Evolutionary conservation across 2,329 filamentous ascomycete species (phyloP).

Genomic region (Alternaria sp.): DNA sequence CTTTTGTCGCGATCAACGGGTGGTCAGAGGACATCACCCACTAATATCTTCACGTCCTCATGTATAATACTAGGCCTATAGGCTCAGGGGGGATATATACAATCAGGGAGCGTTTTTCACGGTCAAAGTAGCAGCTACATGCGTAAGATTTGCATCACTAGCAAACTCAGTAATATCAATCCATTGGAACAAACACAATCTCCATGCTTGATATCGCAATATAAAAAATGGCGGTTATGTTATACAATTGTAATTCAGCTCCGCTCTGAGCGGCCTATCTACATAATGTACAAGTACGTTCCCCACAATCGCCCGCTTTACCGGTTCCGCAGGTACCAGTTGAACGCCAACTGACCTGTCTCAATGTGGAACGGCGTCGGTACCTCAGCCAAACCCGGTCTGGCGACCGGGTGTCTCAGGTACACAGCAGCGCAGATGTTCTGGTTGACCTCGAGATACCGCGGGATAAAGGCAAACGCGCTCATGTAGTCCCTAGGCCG

Average conservation of each 20-base stretch:
- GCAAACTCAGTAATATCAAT: background rate
- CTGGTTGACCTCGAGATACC: constrained; percentile 97
- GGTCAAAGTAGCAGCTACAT: background rate
- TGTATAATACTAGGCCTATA: constrained; percentile 8
- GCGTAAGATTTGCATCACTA: background rate
- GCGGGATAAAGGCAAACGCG: constrained; percentile 92
- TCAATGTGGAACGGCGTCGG: constrained; percentile 80
- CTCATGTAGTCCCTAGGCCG: constrained; percentile 84
- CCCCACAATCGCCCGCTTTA: constrained; percentile 54
- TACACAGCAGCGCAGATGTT: constrained; percentile 97
- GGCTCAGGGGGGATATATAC: background rate
- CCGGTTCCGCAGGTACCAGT: constrained; percentile 89
- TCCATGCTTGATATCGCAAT: background rate
- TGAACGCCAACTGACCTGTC: constrained; percentile 83
- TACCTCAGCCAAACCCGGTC: constrained; percentile 75
- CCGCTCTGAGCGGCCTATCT: background rate
- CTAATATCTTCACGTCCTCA: constrained; percentile 17
- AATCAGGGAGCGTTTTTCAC: background rate
- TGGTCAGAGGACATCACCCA: constrained; percentile 14
- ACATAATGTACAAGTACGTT: constrained; percentile 18
- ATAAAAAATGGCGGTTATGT: background rate
- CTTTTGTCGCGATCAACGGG: background rate
- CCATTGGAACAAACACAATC: background rate
- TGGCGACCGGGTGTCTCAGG: constrained; percentile 89
- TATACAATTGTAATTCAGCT: constrained; percentile 10